Base-by-base conservation (phyloP, 352 stramenopile species). In the Globisporangium yorkense region DNA sequence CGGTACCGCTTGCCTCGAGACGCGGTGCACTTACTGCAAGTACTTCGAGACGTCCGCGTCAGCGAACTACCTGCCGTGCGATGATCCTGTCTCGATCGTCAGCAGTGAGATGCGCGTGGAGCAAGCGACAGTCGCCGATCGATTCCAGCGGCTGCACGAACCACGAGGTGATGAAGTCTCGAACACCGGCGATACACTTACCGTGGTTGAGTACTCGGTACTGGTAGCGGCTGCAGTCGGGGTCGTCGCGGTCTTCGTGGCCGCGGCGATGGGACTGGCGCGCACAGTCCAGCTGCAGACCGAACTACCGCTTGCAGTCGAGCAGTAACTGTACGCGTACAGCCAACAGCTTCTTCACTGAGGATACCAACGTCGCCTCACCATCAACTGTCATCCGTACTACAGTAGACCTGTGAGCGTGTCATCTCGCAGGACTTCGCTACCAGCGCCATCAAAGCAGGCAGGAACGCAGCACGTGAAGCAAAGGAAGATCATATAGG, bases 11-110 rank as follows among this genome's bases (percentile, higher is more conserved):
- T 62, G 56, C 16, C 12, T 46, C 3, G 29, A 62, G 39, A 37
- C 40, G n/a, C 50, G 46, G 13, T 62, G 56, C 20, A 15, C 45
- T 49, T 51, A 45, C 24, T 62, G 56, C 49, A 62, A 62, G 56
- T 62, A 62, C 56, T 43, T 62, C 29, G 56, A 62, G 3, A 33
- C 48, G n/a, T 4, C 5, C 6, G 13, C 2, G 4, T 57, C 56
- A 2, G 43, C 40, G 2, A 31, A 13, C 3, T 62, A 62, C 40
- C 37, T 40, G 40, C 49, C 48, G 15, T 57, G 56, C 8, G 56
- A 52, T 41, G 56, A 56, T 12, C 39, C 40, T 9, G 16, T 62
- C 16, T 40, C 56, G 15, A 62, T 62, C 20, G 31, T 37, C 47
- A 45, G 18, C 27, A 37, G 8, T 21, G 29, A 48, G 20, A n/a